Evolutionary conservation across 1,284 basidiomycete species (phyloP).

Genomic region (Heterobasidion annosum): DNA sequence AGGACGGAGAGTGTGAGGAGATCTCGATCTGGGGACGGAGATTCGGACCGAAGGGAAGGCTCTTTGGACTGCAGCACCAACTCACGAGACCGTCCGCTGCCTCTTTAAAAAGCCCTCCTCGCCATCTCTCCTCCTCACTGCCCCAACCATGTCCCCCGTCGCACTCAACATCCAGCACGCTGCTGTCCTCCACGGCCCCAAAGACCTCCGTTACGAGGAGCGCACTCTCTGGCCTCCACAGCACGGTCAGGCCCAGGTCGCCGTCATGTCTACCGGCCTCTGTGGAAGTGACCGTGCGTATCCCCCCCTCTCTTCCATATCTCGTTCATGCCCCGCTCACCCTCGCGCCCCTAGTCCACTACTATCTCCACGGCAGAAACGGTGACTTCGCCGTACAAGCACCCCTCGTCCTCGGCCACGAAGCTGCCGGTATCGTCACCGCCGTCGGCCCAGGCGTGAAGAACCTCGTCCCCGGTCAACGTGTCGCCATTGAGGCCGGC

Average conservation of each 20-base stretch:
- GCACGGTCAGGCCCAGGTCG: constrained; percentile 63
- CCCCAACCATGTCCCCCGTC: constrained; percentile 44
- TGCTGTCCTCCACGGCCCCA: constrained; percentile 63
- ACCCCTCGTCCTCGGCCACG: constrained; percentile 87
- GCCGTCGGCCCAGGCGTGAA: constrained; percentile 62
- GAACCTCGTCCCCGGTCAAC: constrained; percentile 70
- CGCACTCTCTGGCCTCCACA: constrained; percentile 61
- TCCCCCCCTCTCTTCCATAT: neutral
- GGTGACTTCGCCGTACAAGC: constrained; percentile 83
- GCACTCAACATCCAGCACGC: constrained; percentile 48
- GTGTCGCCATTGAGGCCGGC: constrained; percentile 92
- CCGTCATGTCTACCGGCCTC: constrained; percentile 77
- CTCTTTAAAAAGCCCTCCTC: constrained; percentile 16
- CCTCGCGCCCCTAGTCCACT: constrained; percentile 56
- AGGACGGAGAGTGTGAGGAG: neutral
- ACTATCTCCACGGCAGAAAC: constrained; percentile 83
- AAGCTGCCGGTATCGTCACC: constrained; percentile 78
- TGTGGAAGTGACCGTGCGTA: constrained; percentile 84
- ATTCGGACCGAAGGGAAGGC: constrained; percentile 9
- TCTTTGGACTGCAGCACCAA: neutral
- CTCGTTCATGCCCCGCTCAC: neutral
- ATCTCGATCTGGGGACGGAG: constrained; percentile 6
- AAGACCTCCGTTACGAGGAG: constrained; percentile 65
- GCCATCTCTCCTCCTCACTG: constrained; percentile 12
- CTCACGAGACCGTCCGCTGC: constrained; percentile 8